These are phyloP conservation scores for Fusarium buxicola DNA, from an alignment of 2,329 filamentous ascomycete genomes.

Conservation along the genomic window DNA sequence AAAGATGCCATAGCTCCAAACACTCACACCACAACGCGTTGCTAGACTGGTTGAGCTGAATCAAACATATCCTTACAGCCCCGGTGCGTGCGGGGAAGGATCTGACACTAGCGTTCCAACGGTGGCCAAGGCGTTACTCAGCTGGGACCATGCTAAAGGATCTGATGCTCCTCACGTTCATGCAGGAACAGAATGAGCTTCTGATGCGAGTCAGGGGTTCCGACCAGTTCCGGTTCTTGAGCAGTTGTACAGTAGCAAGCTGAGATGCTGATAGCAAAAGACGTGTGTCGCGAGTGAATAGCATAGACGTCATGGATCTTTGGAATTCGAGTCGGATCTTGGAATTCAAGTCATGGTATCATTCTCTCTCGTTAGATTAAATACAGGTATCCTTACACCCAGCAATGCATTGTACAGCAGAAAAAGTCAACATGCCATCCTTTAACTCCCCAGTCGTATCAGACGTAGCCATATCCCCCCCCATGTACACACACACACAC, in stretches of 20 bases:
- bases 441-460: constrained; percentile 6
- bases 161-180: too few species aligned
- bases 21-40: too few species aligned
- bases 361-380: constrained; percentile 36
- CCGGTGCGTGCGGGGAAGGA: neutral
- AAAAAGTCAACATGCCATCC: neutral
- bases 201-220: too few species aligned
- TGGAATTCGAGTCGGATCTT: neutral
- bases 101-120: neutral
- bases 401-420: constrained; percentile 20
- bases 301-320: too few species aligned
- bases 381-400: constrained; percentile 31
- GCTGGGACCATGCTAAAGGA: too few species aligned
- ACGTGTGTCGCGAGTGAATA: too few species aligned
- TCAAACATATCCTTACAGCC: too few species aligned
- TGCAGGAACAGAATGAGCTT: too few species aligned
- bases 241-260: too few species aligned
- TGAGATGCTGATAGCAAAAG: neutral
- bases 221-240: too few species aligned
- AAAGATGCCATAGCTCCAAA: too few species aligned
- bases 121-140: neutral
- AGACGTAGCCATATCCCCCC: neutral
- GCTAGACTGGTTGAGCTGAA: neutral
- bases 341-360: constrained; percentile 23
- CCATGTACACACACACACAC: too few species aligned